Percentiles rank a stretch among this genome's conserved stretches.
Evolutionary conservation across 2,329 filamentous ascomycete species (phyloP).

Genomic region (Cordyceps militaris): DNA sequence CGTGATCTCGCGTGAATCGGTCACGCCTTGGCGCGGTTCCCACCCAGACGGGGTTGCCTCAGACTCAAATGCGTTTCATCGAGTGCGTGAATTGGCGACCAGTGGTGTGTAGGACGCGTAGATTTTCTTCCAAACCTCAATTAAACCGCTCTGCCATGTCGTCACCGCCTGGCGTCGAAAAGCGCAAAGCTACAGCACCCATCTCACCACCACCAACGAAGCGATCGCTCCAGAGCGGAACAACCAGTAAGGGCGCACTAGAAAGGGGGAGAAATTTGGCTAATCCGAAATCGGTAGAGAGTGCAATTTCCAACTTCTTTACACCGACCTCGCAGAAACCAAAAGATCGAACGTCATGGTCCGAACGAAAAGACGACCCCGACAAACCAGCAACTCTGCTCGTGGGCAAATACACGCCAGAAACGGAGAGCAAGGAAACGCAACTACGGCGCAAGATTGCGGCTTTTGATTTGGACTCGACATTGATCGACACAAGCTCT

Average conservation of each 20-base stretch:
- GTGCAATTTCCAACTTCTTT: slow-evolving; percentile 76
- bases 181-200: slow-evolving; percentile 33
- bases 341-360: slow-evolving; percentile 68
- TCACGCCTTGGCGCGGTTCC: slow-evolving; percentile 7
- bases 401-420: slow-evolving; percentile 61
- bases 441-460: slow-evolving; percentile 53
- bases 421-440: slow-evolving; percentile 24
- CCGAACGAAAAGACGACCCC: slow-evolving; percentile 50
- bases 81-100: background rate
- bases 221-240: slow-evolving; percentile 43
- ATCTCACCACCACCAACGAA: slow-evolving; percentile 49
- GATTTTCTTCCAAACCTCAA: background rate
- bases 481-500: slow-evolving; percentile 71
- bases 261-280: background rate
- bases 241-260: slow-evolving; percentile 36
- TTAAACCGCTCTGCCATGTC: background rate
- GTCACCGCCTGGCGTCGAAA: slow-evolving; percentile 15
- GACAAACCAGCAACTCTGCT: slow-evolving; percentile 55
- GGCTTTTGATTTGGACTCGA: slow-evolving; percentile 77
- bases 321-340: slow-evolving; percentile 79
- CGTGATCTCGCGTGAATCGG: slow-evolving; percentile 10
- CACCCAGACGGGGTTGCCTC: background rate
- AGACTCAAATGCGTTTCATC: background rate
- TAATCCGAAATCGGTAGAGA: slow-evolving; percentile 39
- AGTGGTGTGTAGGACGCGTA: background rate